These are phyloP conservation scores for Geotrichum fermentans DNA, from an alignment of 1,139 yeast genomes.

Conservation along the genomic window DNA sequence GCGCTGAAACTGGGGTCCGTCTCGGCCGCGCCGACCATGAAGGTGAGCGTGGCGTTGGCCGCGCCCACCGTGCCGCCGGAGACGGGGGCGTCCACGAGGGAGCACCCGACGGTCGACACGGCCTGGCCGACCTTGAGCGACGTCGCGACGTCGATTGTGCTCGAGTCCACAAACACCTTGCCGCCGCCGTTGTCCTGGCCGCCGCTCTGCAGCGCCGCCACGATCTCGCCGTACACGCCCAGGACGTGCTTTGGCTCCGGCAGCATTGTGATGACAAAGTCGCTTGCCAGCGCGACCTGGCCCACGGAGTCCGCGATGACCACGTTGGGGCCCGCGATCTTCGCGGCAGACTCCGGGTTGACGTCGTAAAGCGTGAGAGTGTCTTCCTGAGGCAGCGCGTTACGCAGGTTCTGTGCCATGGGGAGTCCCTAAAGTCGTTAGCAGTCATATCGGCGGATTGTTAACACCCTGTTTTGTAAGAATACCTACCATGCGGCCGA, in stretches of 20 bases:
- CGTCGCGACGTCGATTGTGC: constrained; percentile 53
- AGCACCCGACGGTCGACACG: constrained; percentile 30
- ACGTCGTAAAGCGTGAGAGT: constrained; percentile 12
- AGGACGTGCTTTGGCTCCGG: constrained; percentile 57
- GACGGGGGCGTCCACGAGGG: constrained; percentile 54
- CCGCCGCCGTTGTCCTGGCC: constrained; percentile 27
- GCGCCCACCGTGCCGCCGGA: constrained; percentile 63
- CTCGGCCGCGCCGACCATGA: constrained; percentile 47
- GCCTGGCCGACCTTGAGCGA: constrained; percentile 39
- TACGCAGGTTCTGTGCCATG: constrained; percentile 53
- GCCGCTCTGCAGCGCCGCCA: constrained; percentile 26
- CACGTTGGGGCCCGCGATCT: constrained; percentile 13
- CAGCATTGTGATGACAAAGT: constrained; percentile 49
- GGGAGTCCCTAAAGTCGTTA: constrained; percentile 42
- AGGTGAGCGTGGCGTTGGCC: constrained; percentile 50
- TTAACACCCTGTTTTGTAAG: neutral
- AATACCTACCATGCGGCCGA: constrained; percentile 49
- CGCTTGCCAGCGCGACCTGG: constrained; percentile 36
- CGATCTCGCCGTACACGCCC: constrained; percentile 43
- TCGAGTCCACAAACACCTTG: constrained; percentile 45
- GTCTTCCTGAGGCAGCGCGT: constrained; percentile 42
- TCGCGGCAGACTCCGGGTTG: neutral
- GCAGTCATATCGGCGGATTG: no score
- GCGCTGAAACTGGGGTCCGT: constrained; percentile 27
- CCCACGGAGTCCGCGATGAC: constrained; percentile 34